A percentile compares a stretch with the other conserved stretches of the same genome.
phyloP scores from a whole-genome alignment of 2,329 filamentous ascomycete genomes.

The Xenosphaeropsis pyriputrescens region DNA sequence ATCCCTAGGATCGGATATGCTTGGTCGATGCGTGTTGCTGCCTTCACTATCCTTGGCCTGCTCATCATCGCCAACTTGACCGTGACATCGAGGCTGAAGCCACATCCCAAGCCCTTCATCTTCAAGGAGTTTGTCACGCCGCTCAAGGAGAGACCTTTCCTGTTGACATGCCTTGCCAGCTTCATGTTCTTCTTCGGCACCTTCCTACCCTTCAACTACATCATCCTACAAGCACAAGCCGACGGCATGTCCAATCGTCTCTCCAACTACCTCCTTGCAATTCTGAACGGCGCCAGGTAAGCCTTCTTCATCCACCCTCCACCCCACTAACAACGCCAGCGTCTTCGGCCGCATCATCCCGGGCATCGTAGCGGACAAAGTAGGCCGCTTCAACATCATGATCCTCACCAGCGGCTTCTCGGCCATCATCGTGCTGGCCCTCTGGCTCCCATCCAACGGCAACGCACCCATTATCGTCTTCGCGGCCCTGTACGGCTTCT shows the following conservation, averaged over 20 bases:
- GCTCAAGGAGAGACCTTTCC: conserved; percentile 22
- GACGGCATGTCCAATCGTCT: conserved; percentile 31
- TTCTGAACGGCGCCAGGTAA: conserved; percentile 33
- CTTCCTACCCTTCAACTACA: conserved; percentile 37
- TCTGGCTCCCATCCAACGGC: conserved; percentile 35
- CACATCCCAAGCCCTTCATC: conserved; percentile 18
- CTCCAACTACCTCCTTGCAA: conserved; percentile 34
- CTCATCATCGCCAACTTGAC: conserved; percentile 35
- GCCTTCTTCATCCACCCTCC: conserved; percentile 1
- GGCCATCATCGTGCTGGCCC: conserved; percentile 29
- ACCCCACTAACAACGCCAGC: conserved; percentile 10
- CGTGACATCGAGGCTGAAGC: conserved; percentile 32
- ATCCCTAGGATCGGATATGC: conserved; percentile 35
- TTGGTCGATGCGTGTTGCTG: conserved; percentile 40
- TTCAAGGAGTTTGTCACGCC: conserved; percentile 21
- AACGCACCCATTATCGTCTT: conserved; percentile 49
- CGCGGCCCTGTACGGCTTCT: conserved; percentile 54
- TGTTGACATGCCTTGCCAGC: conserved; percentile 21
- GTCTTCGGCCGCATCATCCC: conserved; percentile 41
- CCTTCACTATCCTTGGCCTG: conserved; percentile 40
- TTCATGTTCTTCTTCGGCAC: conserved; percentile 34
- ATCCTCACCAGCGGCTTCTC: conserved; percentile 29
- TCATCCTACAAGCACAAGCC: conserved; percentile 22
- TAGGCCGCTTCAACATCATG: conserved; percentile 38
- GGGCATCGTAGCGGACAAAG: conserved; percentile 34